Evolutionary conservation across 2,329 filamentous ascomycete species (phyloP).

Genomic region (Sporothrix variecibatus): DNA sequence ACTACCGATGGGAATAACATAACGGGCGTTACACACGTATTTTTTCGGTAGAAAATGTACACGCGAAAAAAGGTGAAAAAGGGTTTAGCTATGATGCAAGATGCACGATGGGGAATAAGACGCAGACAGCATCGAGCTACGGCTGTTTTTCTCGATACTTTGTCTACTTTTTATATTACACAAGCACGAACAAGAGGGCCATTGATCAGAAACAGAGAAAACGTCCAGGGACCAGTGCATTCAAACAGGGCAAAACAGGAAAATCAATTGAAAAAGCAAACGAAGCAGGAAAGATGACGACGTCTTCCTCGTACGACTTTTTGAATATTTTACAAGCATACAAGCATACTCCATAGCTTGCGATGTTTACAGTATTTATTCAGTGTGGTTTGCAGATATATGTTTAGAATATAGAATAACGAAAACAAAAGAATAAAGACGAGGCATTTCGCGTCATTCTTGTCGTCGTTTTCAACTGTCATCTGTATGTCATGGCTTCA

Average conservation of each 20-base stretch:
- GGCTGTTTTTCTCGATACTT: background rate
- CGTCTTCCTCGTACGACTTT: background rate
- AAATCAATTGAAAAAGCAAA: background rate
- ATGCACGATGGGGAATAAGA: conserved; percentile 3
- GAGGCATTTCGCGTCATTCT: background rate
- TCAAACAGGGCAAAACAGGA: background rate
- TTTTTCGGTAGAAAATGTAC: background rate
- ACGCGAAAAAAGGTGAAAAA: background rate
- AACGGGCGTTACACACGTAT: background rate
- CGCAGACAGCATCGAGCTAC: background rate
- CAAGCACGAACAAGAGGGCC: background rate
- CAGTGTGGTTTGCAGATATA: no score
- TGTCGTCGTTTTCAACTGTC: background rate
- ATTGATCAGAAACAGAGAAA: background rate
- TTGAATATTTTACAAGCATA: background rate
- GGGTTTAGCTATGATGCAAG: background rate
- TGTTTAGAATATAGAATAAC: background rate
- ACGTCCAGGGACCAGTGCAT: background rate
- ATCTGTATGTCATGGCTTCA: background rate
- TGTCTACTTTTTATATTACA: conserved; percentile 6
- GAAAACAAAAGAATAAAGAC: background rate
- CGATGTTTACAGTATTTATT: background rate
- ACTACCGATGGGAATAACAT: background rate
- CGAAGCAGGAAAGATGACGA: background rate
- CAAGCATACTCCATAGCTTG: background rate